Evolutionary conservation across 352 stramenopile genomes (phyloP).

Genomic region (Phytophthora citricola): DNA sequence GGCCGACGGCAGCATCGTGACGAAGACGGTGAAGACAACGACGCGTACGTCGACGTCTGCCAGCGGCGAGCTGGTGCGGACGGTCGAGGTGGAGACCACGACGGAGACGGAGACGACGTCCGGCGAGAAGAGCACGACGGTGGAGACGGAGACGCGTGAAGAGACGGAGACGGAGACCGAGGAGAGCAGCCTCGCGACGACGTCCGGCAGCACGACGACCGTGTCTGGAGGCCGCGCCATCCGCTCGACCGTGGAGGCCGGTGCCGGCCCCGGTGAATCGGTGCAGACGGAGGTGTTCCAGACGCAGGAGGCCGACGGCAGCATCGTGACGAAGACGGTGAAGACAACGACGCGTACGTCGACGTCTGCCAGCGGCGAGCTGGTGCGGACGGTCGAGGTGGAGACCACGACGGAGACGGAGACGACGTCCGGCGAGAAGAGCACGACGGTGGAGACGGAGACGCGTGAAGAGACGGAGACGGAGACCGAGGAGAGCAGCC

Average conservation of each 20-base stretch:
- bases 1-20: conserved; percentile 25
- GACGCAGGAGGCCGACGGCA: conserved; percentile 8
- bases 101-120: conserved; percentile 17
- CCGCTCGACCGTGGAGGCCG: conserved; percentile 6
- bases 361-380: conserved; percentile 2
- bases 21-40: conserved; percentile 27
- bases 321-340: conserved; percentile 20
- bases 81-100: conserved; percentile 16
- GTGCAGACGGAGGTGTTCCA: conserved; percentile 19
- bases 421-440: conserved; percentile 8
- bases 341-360: conserved; percentile 5
- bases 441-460: conserved; percentile 12
- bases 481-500: conserved; percentile 9
- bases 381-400: conserved; percentile 9
- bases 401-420: conserved; percentile 23
- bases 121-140: conserved; percentile 18
- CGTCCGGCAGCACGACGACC: background rate
- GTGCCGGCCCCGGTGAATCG: conserved; percentile 5
- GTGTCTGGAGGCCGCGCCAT: conserved; percentile 1
- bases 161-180: conserved; percentile 24
- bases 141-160: conserved; percentile 15
- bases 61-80: conserved; percentile 21
- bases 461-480: too few species aligned
- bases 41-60: conserved; percentile 14
- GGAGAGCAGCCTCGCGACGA: conserved; percentile 9